Percentiles rank a stretch among this genome's conserved stretches.
These are phyloP conservation scores for Eragrostis tef DNA, from an alignment of 202 grass and related monocot genomes.

Conservation along the genomic window DNA sequence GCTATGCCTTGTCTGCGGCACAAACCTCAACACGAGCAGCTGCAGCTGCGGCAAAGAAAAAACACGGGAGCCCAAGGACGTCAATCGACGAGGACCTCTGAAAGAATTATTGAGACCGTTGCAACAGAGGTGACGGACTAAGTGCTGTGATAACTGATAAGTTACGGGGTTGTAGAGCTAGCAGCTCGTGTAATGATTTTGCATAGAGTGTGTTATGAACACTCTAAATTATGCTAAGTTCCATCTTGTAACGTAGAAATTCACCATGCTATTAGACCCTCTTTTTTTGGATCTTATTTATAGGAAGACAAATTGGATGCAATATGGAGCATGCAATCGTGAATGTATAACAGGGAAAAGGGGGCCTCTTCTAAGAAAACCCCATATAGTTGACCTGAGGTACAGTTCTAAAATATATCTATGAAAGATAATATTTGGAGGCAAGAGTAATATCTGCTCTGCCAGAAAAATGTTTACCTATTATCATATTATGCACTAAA, in stretches of 20 bases:
- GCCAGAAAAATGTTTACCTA: background rate
- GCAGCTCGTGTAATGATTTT: background rate
- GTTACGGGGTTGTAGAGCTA: background rate
- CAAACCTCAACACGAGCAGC: slow-evolving; percentile 68
- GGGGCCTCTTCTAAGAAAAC: no score
- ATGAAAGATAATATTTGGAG: slow-evolving; percentile 1
- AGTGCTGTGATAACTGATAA: background rate
- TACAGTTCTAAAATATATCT: background rate
- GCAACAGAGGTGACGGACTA: slow-evolving; percentile 40
- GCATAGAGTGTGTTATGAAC: no score
- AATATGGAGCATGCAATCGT: background rate
- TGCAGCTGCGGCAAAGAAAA: slow-evolving; percentile 56
- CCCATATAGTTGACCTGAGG: background rate
- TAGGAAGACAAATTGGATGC: background rate
- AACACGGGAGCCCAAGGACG: background rate
- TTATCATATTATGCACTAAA: slow-evolving; percentile 44
- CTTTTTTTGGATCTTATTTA: background rate
- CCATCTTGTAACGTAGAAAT: no score
- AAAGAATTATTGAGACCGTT: slow-evolving; percentile 61
- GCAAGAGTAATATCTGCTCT: background rate
- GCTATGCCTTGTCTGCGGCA: slow-evolving; percentile 66
- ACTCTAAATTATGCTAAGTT: no score
- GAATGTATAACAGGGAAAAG: no score
- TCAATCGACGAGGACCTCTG: slow-evolving; percentile 47
- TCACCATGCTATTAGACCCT: no score